Percentiles rank a stretch among this genome's conserved stretches.
Evolutionary conservation across 78 protist species (phyloP).

Genomic region (Paratrimastix pyriformis): DNA sequence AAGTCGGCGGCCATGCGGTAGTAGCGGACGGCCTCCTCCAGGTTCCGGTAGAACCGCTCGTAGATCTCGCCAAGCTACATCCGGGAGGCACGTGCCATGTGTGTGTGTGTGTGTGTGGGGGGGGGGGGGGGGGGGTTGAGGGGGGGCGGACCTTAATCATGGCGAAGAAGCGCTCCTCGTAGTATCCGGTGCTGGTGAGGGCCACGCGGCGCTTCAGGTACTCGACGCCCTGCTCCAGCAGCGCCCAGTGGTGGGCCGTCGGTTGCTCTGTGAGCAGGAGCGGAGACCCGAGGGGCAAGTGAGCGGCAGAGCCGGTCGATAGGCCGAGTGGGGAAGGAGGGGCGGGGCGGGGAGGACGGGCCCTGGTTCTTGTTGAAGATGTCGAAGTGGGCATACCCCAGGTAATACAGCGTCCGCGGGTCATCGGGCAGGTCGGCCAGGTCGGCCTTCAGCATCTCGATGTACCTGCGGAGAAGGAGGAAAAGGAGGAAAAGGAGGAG

Average conservation of each 20-base stretch:
- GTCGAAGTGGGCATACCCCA: constrained; percentile 28
- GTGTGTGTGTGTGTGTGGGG: too few relatives aligned
- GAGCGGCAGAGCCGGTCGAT: neutral
- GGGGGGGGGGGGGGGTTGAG: too few relatives aligned
- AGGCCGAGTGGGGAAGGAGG: neutral
- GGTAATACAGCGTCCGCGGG: constrained; percentile 25
- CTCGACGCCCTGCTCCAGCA: neutral
- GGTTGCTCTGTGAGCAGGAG: neutral
- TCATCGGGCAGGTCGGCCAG: constrained; percentile 12
- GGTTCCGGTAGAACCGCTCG: neutral
- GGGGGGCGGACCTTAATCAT: constrained; percentile 15
- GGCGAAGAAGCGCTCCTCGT: constrained; percentile 24
- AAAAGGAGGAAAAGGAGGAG: too few relatives aligned
- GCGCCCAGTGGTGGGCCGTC: neutral
- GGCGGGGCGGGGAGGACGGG: neutral
- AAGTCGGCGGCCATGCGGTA: neutral
- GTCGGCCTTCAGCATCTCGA: constrained; percentile 5
- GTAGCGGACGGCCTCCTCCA: neutral
- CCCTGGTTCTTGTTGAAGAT: too few relatives aligned
- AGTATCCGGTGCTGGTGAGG: neutral
- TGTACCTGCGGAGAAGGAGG: too few relatives aligned
- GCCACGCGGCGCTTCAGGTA: neutral
- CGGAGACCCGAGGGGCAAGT: neutral
- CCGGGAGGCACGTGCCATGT: too few relatives aligned
- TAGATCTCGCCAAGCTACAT: constrained; percentile 24